These are phyloP conservation scores for Penicillium paxilli DNA, from an alignment of 495 filamentous ascomycete genomes.

Conservation along the genomic window DNA sequence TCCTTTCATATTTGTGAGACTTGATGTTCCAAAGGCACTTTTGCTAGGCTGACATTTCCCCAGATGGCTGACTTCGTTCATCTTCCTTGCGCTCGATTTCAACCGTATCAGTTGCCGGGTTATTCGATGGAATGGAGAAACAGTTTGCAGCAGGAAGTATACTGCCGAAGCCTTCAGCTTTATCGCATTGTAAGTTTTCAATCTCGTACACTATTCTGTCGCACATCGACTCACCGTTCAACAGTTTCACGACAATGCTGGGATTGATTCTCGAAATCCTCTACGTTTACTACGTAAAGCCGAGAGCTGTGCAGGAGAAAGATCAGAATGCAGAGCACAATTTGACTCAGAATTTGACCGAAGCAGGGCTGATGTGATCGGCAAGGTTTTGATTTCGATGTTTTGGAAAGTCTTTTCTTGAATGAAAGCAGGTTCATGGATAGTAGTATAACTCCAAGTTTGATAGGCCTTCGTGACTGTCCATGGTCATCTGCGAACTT, in stretches of 20 bases:
- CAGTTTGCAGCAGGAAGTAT: slow-evolving; percentile 17
- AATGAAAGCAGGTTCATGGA: too few species aligned
- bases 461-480: too few species aligned
- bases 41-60: background rate
- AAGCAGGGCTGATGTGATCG: background rate
- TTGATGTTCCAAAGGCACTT: background rate
- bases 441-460: too few species aligned
- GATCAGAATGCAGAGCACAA: background rate
- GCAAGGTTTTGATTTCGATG: background rate
- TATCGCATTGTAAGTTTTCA: slow-evolving; percentile 22
- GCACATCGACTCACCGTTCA: background rate
- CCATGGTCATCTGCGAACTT: too few species aligned
- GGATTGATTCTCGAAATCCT: background rate
- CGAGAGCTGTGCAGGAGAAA: background rate
- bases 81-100: slow-evolving; percentile 22
- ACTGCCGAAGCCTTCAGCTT: slow-evolving; percentile 22
- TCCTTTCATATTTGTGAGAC: slow-evolving; percentile 17
- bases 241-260: slow-evolving; percentile 1
- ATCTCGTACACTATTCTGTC: background rate
- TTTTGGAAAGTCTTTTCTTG: background rate
- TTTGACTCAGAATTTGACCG: slow-evolving; percentile 2
- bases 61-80: slow-evolving; percentile 24
- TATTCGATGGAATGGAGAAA: slow-evolving; percentile 18
- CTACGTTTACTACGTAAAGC: background rate
- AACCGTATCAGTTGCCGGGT: slow-evolving; percentile 13